Conservation (phyloP, 1,284 basidiomycete species). For the Marasmius oreades region DNA sequence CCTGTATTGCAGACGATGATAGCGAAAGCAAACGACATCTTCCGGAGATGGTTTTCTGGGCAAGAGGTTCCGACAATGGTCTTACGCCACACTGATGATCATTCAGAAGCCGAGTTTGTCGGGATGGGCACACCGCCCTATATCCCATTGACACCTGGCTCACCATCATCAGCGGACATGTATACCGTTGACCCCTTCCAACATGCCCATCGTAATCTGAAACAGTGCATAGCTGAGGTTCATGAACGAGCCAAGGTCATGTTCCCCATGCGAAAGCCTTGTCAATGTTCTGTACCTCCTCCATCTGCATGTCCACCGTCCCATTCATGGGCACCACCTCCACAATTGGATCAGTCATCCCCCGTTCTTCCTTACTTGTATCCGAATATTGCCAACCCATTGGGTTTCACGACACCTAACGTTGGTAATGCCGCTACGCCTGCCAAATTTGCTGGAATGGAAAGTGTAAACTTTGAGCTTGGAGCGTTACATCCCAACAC, state of each 20-base stretch:
- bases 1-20: constrained; percentile 44
- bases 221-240: constrained; percentile 42
- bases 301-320: constrained; percentile 33
- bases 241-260: constrained; percentile 38
- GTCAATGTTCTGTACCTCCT: constrained; percentile 30
- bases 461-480: constrained; percentile 42
- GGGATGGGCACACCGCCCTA: constrained; percentile 14
- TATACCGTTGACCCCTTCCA: constrained; percentile 32
- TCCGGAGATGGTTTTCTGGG: constrained; percentile 39
- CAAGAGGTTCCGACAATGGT: constrained; percentile 39
- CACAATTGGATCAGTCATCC: constrained; percentile 14
- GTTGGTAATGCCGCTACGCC: not conserved
- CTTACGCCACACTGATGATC: constrained; percentile 35
- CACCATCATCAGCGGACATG: constrained; percentile 3
- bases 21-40: constrained; percentile 42
- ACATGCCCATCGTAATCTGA: constrained; percentile 34
- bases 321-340: constrained; percentile 40
- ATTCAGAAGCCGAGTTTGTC: constrained; percentile 20
- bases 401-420: constrained; percentile 7
- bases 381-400: constrained; percentile 11
- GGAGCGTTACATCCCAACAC: constrained; percentile 37
- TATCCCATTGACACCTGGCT: constrained; percentile 11
- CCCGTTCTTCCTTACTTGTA: constrained; percentile 22
- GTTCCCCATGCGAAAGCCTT: constrained; percentile 39
- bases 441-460: constrained; percentile 23